A percentile compares a stretch with the other conserved stretches of the same genome.
Evolutionary conservation across 768 basidiomycete genomes (phyloP).

Genomic region (Lentinula raphanica): DNA sequence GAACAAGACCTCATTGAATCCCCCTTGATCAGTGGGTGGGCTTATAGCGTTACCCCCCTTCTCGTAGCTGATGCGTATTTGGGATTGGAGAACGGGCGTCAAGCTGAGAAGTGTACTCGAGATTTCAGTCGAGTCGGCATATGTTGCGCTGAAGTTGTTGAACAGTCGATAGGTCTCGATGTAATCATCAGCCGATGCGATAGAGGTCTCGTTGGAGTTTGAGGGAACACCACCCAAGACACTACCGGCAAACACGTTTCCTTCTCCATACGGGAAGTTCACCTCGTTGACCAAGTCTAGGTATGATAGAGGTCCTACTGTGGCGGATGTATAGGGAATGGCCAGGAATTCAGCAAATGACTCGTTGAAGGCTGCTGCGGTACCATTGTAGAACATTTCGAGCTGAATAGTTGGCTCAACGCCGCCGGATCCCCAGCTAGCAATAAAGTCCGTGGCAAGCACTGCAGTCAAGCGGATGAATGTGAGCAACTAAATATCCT

Average conservation of each 20-base stretch:
- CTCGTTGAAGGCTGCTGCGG: constrained; percentile 19
- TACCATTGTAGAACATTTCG: constrained; percentile 32
- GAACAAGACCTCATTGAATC: constrained; percentile 30
- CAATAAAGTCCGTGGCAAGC: constrained; percentile 14
- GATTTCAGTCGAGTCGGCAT: constrained; percentile 16
- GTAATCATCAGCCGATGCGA: constrained; percentile 15
- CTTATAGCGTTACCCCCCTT: constrained; percentile 35
- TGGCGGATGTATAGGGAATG: constrained; percentile 25
- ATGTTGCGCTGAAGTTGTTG: constrained; percentile 21
- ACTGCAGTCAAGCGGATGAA: background rate
- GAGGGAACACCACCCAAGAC: constrained; percentile 18
- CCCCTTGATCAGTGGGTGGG: constrained; percentile 18
- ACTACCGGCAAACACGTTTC: constrained; percentile 32
- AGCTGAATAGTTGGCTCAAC: constrained; percentile 21
- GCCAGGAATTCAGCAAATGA: constrained; percentile 35
- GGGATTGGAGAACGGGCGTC: constrained; percentile 31
- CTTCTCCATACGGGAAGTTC: constrained; percentile 22
- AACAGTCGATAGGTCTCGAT: constrained; percentile 27
- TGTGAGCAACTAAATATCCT: no score
- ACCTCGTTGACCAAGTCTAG: constrained; percentile 28
- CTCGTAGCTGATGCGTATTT: constrained; percentile 27
- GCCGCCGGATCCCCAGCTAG: constrained; percentile 18
- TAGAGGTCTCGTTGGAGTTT: background rate
- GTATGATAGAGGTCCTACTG: constrained; percentile 30
- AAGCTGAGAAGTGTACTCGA: constrained; percentile 27